phyloP scores from a whole-genome alignment of 225 moss, liverwort and hornwort species.

The Sphagnum contortum region DNA sequence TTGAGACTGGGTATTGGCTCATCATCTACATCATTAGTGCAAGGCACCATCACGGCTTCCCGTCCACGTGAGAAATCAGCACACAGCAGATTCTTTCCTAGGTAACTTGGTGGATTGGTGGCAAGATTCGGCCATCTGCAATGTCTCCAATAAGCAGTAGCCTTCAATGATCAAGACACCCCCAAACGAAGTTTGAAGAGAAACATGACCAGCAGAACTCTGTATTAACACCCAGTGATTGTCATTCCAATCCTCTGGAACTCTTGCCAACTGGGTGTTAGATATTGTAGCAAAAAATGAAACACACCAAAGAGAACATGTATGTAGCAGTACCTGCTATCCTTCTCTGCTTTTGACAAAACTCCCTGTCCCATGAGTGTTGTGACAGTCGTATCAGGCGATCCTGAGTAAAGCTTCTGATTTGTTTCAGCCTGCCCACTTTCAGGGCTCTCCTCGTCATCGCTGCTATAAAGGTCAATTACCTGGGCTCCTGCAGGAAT shows the following conservation, averaged over 20 bases:
- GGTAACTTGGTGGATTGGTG: constrained; percentile 15
- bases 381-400: constrained; percentile 4
- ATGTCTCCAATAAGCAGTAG: constrained; percentile 2
- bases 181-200: too few species aligned
- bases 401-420: constrained; percentile 12
- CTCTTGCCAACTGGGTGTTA: too few species aligned
- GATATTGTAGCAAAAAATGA: too few species aligned
- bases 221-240: too few species aligned
- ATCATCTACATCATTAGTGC: constrained; percentile 90
- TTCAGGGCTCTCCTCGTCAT: constrained; percentile 26
- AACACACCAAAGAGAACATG: too few species aligned
- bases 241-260: too few species aligned
- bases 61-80: constrained; percentile 58
- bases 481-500: constrained; percentile 11
- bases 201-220: too few species aligned
- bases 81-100: constrained; percentile 70
- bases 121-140: constrained; percentile 20
- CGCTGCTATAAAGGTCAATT: constrained; percentile 31
- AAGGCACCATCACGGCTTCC: constrained; percentile 59
- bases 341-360: not conserved
- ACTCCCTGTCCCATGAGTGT: constrained; percentile 1
- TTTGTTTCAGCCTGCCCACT: constrained; percentile 5
- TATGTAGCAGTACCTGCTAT: too few species aligned
- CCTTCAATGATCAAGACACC: too few species aligned
- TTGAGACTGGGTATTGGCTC: constrained; percentile 46